Conservation (phyloP, 2,329 filamentous ascomycete species). For the Sporothrix humicola region DNA sequence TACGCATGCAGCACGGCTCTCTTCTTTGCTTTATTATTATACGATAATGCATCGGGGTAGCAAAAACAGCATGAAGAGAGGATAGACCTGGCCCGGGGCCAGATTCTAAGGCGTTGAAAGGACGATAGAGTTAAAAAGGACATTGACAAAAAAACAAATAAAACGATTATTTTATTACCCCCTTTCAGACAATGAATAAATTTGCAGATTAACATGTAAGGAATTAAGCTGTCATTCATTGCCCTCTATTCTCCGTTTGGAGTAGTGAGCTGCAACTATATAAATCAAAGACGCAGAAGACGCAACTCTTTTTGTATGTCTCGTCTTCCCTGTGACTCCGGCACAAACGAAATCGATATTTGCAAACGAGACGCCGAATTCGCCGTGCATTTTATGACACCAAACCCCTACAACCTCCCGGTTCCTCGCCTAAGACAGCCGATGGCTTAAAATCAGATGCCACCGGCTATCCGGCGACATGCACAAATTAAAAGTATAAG, state of each 20-base stretch:
- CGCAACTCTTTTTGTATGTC: not conserved
- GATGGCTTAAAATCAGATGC: not conserved
- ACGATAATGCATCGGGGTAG: not conserved
- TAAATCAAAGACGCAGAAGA: not conserved
- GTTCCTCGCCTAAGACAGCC: not conserved
- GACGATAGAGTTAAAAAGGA: not conserved
- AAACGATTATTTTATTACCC: not conserved
- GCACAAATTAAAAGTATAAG: not conserved
- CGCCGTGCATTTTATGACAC: not conserved
- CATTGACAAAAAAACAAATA: not conserved
- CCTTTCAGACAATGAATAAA: not conserved
- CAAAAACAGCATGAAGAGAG: not conserved
- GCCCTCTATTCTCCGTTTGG: not conserved
- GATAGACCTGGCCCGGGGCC: not conserved
- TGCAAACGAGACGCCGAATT: slow-evolving; percentile 13
- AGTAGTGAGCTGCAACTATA: not conserved
- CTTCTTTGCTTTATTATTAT: not conserved
- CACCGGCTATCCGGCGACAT: not conserved
- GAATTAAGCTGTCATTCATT: not conserved
- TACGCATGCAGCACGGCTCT: not conserved
- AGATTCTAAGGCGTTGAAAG: not conserved
- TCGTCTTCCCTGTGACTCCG: not conserved
- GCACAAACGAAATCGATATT: not conserved
- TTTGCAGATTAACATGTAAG: too few relatives aligned
- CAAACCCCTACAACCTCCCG: not conserved